phyloP scores from a whole-genome alignment of 345 rosid species.

The Eutrema yunnanense region DNA sequence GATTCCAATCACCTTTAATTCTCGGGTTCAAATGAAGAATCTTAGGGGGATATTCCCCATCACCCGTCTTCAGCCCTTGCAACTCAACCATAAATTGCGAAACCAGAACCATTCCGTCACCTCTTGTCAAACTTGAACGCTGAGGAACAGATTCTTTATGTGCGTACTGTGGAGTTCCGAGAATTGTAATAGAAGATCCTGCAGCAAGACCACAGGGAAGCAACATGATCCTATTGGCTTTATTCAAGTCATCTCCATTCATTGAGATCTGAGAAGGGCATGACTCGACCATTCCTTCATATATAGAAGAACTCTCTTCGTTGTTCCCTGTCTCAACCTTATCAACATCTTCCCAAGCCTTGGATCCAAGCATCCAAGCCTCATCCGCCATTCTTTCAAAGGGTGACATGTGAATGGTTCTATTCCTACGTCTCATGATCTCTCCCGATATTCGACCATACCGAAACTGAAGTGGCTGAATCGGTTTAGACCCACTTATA shows the following conservation, averaged over 20 bases:
- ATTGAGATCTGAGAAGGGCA: constrained; percentile 84
- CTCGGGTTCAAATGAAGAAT: constrained; percentile 95
- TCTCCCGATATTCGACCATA: constrained; percentile 81
- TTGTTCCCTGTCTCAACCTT: constrained; percentile 44
- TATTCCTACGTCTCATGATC: constrained; percentile 63
- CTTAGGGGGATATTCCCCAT: constrained; percentile 95
- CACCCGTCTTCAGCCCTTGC: constrained; percentile 86
- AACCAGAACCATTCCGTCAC: constrained; percentile 61
- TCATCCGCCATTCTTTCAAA: constrained; percentile 89
- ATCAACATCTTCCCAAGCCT: constrained; percentile 83
- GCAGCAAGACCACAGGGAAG: constrained; percentile 97
- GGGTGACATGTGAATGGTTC: constrained; percentile 49
- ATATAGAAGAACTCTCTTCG: constrained; percentile 28
- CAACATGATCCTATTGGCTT: constrained; percentile 59
- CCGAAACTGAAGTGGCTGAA: constrained; percentile 52
- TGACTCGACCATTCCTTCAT: constrained; percentile 47
- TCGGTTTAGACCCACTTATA: constrained; percentile 21
- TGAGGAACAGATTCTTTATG: constrained; percentile 85
- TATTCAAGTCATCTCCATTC: constrained; percentile 63
- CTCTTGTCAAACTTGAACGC: constrained; percentile 44
- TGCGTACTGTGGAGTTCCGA: constrained; percentile 85
- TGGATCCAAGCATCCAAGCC: constrained; percentile 86
- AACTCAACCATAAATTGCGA: constrained; percentile 95
- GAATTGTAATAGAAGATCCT: constrained; percentile 86
- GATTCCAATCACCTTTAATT: constrained; percentile 92